Conservation (phyloP, 176 grass and related monocot species). For the Pontederia crassipes region DNA sequence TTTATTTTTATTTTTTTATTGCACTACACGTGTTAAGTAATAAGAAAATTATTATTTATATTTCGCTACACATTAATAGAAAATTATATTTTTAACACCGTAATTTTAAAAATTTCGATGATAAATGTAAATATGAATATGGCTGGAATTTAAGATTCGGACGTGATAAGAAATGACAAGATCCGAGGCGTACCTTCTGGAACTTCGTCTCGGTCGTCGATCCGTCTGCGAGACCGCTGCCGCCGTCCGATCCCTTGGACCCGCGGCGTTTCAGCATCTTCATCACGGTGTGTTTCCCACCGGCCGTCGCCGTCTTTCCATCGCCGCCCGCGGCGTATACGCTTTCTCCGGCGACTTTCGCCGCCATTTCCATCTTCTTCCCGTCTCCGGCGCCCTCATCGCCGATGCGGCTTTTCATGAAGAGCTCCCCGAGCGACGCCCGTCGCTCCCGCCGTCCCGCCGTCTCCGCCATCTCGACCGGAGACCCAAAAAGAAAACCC, state of each 20-base stretch:
- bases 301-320: slow-evolving; percentile 19
- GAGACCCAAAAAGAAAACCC: slow-evolving; percentile 74
- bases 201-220: slow-evolving; percentile 45
- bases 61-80: background rate
- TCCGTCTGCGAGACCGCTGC: background rate
- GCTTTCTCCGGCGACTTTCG: slow-evolving; percentile 7
- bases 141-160: background rate
- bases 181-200: slow-evolving; percentile 40
- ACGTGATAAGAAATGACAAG: background rate
- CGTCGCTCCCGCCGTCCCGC: slow-evolving; percentile 32
- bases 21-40: too few relatives aligned
- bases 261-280: slow-evolving; percentile 36
- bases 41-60: background rate
- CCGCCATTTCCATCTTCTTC: slow-evolving; percentile 21
- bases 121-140: background rate
- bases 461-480: slow-evolving; percentile 42
- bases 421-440: slow-evolving; percentile 91
- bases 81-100: too few relatives aligned
- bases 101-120: too few relatives aligned
- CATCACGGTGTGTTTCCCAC: slow-evolving; percentile 20
- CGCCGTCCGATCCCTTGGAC: background rate
- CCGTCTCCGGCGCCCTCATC: slow-evolving; percentile 27
- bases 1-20: too few relatives aligned
- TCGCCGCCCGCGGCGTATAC: slow-evolving; percentile 1
- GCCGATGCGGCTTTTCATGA: slow-evolving; percentile 68